These are phyloP conservation scores for Sphaerosporella brunnea DNA, from an alignment of 495 filamentous ascomycete genomes.

Conservation along the genomic window DNA sequence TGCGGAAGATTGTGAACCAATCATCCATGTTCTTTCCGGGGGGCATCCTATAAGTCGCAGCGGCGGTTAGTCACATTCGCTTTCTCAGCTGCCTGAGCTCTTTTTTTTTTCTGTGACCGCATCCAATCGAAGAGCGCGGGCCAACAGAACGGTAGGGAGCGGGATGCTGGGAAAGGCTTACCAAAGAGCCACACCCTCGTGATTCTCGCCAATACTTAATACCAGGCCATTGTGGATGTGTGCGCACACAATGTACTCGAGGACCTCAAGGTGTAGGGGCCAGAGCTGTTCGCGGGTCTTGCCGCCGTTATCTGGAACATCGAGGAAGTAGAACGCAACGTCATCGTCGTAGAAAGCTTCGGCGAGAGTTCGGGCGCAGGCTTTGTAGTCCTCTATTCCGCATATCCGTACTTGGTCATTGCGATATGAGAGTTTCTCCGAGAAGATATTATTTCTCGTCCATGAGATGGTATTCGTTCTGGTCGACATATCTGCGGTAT, in stretches of 20 bases:
- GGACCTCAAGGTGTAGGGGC: slow-evolving; percentile 53
- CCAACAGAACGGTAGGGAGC: neutral
- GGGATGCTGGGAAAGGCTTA: slow-evolving; percentile 30
- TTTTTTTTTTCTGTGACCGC: slow-evolving; percentile 17
- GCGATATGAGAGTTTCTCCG: slow-evolving; percentile 12
- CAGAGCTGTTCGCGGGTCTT: slow-evolving; percentile 47
- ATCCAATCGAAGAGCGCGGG: neutral
- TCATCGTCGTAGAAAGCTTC: slow-evolving; percentile 61
- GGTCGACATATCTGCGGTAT: slow-evolving; percentile 15
- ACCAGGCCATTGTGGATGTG: slow-evolving; percentile 54
- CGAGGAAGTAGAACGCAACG: slow-evolving; percentile 50
- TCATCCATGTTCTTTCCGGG: slow-evolving; percentile 57
- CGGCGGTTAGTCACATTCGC: slow-evolving; percentile 4
- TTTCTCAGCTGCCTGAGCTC: slow-evolving; percentile 2
- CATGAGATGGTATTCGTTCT: slow-evolving; percentile 11
- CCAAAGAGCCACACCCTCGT: slow-evolving; percentile 62
- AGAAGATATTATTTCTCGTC: slow-evolving; percentile 17
- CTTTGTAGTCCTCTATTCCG: slow-evolving; percentile 42
- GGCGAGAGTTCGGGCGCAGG: slow-evolving; percentile 48
- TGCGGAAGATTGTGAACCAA: slow-evolving; percentile 48
- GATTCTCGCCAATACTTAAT: slow-evolving; percentile 52
- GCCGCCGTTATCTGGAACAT: slow-evolving; percentile 44
- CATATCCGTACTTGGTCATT: slow-evolving; percentile 40
- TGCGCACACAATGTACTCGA: slow-evolving; percentile 54
- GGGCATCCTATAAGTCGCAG: slow-evolving; percentile 42